A percentile compares a stretch with the other conserved stretches of the same genome.
These are phyloP conservation scores for Pecoramyces ruminantium DNA, from an alignment of 192 early-diverging fungal species.

Conservation along the genomic window DNA sequence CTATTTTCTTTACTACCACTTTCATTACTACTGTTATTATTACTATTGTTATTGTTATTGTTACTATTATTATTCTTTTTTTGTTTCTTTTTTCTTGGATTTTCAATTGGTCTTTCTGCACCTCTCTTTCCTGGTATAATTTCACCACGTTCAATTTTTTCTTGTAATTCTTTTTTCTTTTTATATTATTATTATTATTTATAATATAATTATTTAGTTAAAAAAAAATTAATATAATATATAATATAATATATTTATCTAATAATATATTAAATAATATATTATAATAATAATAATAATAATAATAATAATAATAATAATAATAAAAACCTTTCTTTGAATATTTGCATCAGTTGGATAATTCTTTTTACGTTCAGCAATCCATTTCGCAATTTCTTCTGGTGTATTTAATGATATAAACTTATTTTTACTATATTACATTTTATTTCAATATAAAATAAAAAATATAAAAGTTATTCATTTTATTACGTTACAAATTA, in stretches of 20 bases:
- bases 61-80: background rate
- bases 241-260: too few relatives aligned
- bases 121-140: background rate
- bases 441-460: too few relatives aligned
- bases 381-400: slow-evolving; percentile 69
- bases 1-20: too few relatives aligned
- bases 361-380: slow-evolving; percentile 55
- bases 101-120: background rate
- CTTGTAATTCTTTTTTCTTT: slow-evolving; percentile 15
- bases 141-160: slow-evolving; percentile 11
- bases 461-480: too few relatives aligned
- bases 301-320: background rate
- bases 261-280: too few relatives aligned
- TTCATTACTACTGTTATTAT: slow-evolving; percentile 1
- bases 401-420: slow-evolving; percentile 24
- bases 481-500: too few relatives aligned
- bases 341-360: slow-evolving; percentile 63
- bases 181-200: too few relatives aligned
- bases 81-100: slow-evolving; percentile 1
- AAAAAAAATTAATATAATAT: too few relatives aligned
- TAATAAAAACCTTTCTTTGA: slow-evolving; percentile 28
- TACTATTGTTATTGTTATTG: slow-evolving; percentile 1
- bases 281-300: background rate
- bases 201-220: too few relatives aligned
- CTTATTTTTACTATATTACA: background rate